These are phyloP conservation scores for Exophiala mesophila DNA, from an alignment of 2,329 filamentous ascomycete genomes.

Conservation along the genomic window DNA sequence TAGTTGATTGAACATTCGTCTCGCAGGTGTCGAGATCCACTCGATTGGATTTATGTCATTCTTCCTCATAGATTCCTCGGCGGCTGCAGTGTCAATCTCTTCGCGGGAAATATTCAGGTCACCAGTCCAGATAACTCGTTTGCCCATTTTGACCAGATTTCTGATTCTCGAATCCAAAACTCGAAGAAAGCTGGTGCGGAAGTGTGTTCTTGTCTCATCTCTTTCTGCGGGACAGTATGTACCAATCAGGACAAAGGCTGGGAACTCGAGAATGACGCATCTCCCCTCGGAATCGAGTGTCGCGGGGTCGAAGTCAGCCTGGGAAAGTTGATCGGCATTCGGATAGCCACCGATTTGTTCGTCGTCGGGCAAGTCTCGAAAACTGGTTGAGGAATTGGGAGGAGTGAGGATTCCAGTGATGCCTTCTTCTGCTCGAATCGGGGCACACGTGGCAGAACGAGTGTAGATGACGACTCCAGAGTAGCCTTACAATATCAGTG, in stretches of 20 bases:
- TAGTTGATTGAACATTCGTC: constrained; percentile 81
- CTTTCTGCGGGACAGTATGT: constrained; percentile 88
- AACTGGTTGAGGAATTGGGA: constrained; percentile 65
- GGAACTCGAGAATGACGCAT: constrained; percentile 86
- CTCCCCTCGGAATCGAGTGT: constrained; percentile 85
- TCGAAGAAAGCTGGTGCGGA: constrained; percentile 72
- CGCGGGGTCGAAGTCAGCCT: constrained; percentile 59
- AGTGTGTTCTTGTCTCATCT: constrained; percentile 77
- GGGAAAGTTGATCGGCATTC: constrained; percentile 59
- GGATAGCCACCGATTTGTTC: constrained; percentile 89
- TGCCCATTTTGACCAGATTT: constrained; percentile 74
- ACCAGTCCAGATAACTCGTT: constrained; percentile 77
- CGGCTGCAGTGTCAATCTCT: constrained; percentile 70
- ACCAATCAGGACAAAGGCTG: constrained; percentile 87
- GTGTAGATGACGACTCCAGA: constrained; percentile 95
- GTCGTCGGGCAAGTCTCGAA: constrained; percentile 66
- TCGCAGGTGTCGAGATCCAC: constrained; percentile 66
- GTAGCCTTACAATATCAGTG: constrained; percentile 62
- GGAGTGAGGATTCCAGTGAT: constrained; percentile 73
- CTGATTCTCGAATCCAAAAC: constrained; percentile 78
- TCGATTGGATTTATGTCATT: constrained; percentile 63
- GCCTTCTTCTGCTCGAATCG: constrained; percentile 90
- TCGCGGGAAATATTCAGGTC: constrained; percentile 76
- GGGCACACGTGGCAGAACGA: constrained; percentile 75
- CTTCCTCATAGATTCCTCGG: constrained; percentile 67